Base-by-base conservation (phyloP, 2,329 filamentous ascomycete genomes). In the Cladobotryum mycophilum region DNA sequence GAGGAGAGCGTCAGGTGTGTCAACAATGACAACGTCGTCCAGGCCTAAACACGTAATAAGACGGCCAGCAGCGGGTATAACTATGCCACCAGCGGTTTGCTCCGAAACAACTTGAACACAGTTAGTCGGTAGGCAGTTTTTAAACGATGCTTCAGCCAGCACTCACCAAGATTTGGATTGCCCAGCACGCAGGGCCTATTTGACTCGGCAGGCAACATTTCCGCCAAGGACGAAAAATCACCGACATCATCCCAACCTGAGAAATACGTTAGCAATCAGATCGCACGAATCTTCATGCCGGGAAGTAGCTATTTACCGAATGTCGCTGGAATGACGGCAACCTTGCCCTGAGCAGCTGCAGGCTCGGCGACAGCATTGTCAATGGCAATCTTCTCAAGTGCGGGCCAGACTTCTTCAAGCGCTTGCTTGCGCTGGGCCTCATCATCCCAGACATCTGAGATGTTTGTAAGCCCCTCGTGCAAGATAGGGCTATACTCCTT, bases 291-390 rank as follows among this genome's bases (percentile, higher is more conserved):
- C 2, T 5, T 1, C 11, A 15, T 22, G 6, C 15, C 12, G 11
- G 20, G n/a, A 9, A 37, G 33, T 4, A 12, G 7, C 22, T 41
- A 38, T 43, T 43, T 40, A 59, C 58, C 59, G 38, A 61, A 61
- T 6, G 59, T 61, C 33, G 59, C 58, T 7, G 59, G 59, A 45
- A 61, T 60, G 3, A 61, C 59, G 4, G 59, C 59, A 44, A 61
- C 59, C 46, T 56, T 60, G 49, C 59, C 59, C 33, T 60, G 53
- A 6, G 59, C 57, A 43, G 59, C 59, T 12, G 59, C 59, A 20
- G 59, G 59, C 48, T 61, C 59, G n/a, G 59, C 59, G 54, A 61
- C 58, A 14, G 59, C 59, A 20, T 61, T 59, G 35, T 61, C 59
- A 42, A 61, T 61, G 40, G 59, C 58, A 42, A 61, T 54, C 45